Base-by-base conservation (phyloP, 805 yeast species). In the Monosporozyma yasuniensis region DNA sequence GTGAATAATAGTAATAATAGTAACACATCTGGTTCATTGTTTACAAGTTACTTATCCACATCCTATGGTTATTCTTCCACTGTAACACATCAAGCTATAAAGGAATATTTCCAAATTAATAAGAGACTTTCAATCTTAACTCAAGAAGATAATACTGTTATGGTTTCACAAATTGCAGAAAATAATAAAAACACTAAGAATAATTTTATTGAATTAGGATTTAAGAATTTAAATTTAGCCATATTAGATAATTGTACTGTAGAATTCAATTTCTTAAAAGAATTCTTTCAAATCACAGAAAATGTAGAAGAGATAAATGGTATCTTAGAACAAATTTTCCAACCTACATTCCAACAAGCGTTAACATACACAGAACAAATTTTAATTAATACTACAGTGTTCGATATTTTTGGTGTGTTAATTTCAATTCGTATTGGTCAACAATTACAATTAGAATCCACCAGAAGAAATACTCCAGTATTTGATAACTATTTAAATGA, bases 101-200 rank as follows among this genome's bases (percentile, higher is more conserved):
- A 74, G 34, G 90, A 83, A 42, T 84, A 83, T 58, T 69, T 79
- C 46, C 72, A 68, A 50, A 63, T 83, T 8, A 81, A 81, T 11
- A 79, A 77, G 54, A 69, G 97, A 52, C 65, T 77, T 18, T 76
- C 78, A n/a, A 72, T 84, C 1, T 66, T 87, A 18, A 68, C 72
- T 2, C 72, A 74, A 11, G 75, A 74, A 34, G 81, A 78, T 53
- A 77, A 78, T 45, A 72, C 84, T 1, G 90, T 84, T 0, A 79
- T 89, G 70, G 79, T 85, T 4, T 87, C 90, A 0, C 90, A 85
- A 60, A 85, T 87, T 34, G 96, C 96, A 0, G 96, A 89, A 64
- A 77, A 82, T 14, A 77, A 82, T n/a, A 34, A 44, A 21, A 82
- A 81, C 48, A 80, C 81, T 3, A 72, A 76, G 53, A 70, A 75